Conservation (phyloP, 2,329 filamentous ascomycete genomes). For the Aspergillus brasiliensis region DNA sequence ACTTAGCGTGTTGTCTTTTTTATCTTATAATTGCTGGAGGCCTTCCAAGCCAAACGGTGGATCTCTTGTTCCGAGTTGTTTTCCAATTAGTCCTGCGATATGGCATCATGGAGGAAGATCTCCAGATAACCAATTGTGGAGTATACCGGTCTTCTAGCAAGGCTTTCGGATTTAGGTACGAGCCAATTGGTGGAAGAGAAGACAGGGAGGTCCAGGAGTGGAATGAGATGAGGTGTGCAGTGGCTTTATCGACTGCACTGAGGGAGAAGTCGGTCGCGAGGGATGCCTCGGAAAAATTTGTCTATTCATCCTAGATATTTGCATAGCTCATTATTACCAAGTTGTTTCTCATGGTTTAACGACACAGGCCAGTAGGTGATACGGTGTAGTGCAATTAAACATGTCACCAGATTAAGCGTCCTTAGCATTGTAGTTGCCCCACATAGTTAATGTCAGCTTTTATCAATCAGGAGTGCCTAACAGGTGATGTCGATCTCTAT, state of each 20-base stretch:
- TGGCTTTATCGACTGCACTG: conserved; percentile 13
- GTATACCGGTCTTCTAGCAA: conserved; percentile 14
- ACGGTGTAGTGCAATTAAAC: neutral
- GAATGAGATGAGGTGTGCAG: conserved; percentile 7
- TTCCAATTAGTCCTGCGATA: conserved; percentile 12
- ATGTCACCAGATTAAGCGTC: neutral
- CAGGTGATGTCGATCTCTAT: too few relatives aligned
- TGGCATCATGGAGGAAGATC: conserved; percentile 7
- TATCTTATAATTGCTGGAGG: conserved; percentile 19
- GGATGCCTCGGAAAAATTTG: conserved; percentile 22
- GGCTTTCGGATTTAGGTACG: neutral
- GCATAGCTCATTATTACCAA: conserved; percentile 24
- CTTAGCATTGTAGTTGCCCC: too few relatives aligned
- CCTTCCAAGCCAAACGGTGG: conserved; percentile 13
- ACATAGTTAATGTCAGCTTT: too few relatives aligned
- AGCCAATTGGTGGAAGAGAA: neutral
- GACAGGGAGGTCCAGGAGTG: neutral
- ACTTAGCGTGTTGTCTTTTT: conserved; percentile 26
- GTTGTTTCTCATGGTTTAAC: conserved; percentile 11
- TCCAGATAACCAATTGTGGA: conserved; percentile 7
- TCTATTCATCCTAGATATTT: conserved; percentile 26
- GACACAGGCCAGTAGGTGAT: too few relatives aligned
- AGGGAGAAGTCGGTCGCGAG: conserved; percentile 13
- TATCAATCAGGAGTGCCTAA: too few relatives aligned
- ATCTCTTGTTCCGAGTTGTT: conserved; percentile 14